Evolutionary conservation across 225 moss, liverwort and hornwort genomes (phyloP).

Genomic region (Thuidium tamariscinum): DNA sequence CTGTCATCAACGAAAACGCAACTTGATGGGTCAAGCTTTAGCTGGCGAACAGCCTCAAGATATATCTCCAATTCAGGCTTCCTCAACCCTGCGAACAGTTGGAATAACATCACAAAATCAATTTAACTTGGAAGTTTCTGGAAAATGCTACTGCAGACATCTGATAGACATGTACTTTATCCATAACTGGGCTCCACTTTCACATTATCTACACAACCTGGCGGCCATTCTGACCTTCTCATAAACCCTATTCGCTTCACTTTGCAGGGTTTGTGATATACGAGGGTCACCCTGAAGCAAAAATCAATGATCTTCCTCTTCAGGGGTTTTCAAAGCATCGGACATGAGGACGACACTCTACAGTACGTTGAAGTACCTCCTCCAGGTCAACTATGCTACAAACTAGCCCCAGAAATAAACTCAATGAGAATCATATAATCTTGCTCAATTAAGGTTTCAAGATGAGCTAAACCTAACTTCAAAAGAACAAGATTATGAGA

Average conservation of each 20-base stretch:
- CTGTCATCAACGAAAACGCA: slow-evolving; percentile 94
- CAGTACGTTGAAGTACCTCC: too few species aligned
- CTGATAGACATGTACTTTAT: not conserved
- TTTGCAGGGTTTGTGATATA: not conserved
- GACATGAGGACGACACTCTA: not conserved
- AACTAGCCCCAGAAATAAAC: not conserved
- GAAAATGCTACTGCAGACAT: not conserved
- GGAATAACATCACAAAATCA: not conserved
- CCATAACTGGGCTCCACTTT: not conserved
- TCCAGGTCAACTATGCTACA: not conserved
- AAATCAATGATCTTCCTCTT: not conserved
- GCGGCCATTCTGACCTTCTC: not conserved
- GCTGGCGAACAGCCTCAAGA: slow-evolving; percentile 45
- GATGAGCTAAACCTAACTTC: not conserved
- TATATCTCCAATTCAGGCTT: slow-evolving; percentile 80
- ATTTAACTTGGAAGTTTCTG: not conserved
- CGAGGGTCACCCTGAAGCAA: not conserved
- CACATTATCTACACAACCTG: not conserved
- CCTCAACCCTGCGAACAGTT: slow-evolving; percentile 43
- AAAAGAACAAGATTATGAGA: not conserved
- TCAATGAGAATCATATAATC: not conserved
- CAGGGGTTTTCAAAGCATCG: not conserved
- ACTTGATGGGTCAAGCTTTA: slow-evolving; percentile 63
- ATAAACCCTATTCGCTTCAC: not conserved
- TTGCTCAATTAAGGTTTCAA: not conserved